phyloP scores from a whole-genome alignment of 805 yeast genomes.

The Candida suzukii region DNA sequence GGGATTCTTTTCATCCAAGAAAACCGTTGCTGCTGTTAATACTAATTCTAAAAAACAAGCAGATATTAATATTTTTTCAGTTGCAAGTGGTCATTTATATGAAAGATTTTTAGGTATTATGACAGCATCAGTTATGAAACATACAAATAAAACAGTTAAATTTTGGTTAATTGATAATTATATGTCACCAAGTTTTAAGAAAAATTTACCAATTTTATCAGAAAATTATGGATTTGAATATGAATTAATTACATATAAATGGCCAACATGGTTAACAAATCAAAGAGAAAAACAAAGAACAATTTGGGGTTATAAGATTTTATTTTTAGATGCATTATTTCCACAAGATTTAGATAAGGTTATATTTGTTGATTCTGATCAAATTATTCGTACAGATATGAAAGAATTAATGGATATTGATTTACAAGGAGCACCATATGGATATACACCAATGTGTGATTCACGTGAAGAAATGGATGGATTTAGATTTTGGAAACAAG shows the following conservation, averaged over 20 bases:
- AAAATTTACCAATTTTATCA: conserved; percentile 54
- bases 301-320: conserved; percentile 83
- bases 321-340: conserved; percentile 81
- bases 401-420: conserved; percentile 61
- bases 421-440: conserved; percentile 77
- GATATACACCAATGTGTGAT: conserved; percentile 83
- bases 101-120: conserved; percentile 71
- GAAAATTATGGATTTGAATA: conserved; percentile 55
- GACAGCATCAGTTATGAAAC: conserved; percentile 68
- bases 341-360: conserved; percentile 72
- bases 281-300: conserved; percentile 76
- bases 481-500: conserved; percentile 85
- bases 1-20: not conserved
- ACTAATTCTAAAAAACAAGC: conserved; percentile 30
- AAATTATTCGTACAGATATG: conserved; percentile 70
- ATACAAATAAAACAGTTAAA: conserved; percentile 58
- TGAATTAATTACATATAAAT: conserved; percentile 75
- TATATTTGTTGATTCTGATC: conserved; percentile 84
- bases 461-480: conserved; percentile 77
- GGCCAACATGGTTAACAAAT: conserved; percentile 86
- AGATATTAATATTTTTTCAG: conserved; percentile 70
- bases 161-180: conserved; percentile 86
- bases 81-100: conserved; percentile 77
- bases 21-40: not conserved
- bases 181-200: conserved; percentile 62